Percentiles rank a stretch among this genome's conserved stretches.
Conservation (phyloP, 139 green algal genomes). For the Chlorella ohadii region DNA sequence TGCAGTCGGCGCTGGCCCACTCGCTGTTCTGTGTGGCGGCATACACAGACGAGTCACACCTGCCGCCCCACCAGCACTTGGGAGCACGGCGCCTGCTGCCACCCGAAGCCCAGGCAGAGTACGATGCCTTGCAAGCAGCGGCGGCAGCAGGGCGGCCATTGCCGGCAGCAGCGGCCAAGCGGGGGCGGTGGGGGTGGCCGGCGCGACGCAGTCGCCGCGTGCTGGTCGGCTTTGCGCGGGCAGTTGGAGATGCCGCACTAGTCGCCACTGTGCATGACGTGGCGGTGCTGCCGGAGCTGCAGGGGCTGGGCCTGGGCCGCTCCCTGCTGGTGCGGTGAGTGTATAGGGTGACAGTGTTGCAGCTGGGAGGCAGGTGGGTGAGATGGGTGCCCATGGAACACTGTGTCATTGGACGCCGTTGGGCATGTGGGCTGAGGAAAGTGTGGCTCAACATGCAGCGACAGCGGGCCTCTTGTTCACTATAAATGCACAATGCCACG, state of each 20-base stretch:
- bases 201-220: neutral
- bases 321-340: conserved; percentile 15
- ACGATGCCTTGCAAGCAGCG: neutral
- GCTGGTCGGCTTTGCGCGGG: conserved; percentile 50
- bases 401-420: too few species aligned
- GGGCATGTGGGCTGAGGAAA: too few species aligned
- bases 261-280: conserved; percentile 50
- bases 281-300: conserved; percentile 38
- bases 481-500: neutral
- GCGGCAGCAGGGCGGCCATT: neutral
- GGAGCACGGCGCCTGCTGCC: neutral
- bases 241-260: conserved; percentile 39
- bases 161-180: neutral
- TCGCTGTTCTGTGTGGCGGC: conserved; percentile 30
- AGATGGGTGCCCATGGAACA: too few species aligned
- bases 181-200: neutral
- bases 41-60: neutral
- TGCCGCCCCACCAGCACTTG: conserved; percentile 17
- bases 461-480: too few species aligned
- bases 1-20: conserved; percentile 26
- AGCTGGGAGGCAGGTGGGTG: too few species aligned
- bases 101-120: neutral
- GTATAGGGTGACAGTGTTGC: neutral
- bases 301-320: conserved; percentile 33
- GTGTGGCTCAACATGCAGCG: too few species aligned